A percentile compares a stretch with the other conserved stretches of the same genome.
Conservation (phyloP, 139 green algal genomes). For the Asterochloris sp. region DNA sequence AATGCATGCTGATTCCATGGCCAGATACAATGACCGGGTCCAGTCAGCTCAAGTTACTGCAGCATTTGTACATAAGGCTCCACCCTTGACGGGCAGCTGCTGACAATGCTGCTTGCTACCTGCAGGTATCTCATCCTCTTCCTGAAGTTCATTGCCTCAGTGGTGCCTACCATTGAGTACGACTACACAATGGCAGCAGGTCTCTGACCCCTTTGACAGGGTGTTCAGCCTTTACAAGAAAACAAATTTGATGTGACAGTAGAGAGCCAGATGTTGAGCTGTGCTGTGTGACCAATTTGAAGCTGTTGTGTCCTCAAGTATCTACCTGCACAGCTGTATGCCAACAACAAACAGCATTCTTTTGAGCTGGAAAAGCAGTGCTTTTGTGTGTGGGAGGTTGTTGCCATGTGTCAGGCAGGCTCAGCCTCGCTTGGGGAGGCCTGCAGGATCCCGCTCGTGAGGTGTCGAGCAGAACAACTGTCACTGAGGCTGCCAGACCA, state of each 20-base stretch:
- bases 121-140: constrained; percentile 90
- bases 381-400: too few relatives aligned
- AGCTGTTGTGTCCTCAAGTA: background rate
- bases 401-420: too few relatives aligned
- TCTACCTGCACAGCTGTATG: background rate
- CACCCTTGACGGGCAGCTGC: too few relatives aligned
- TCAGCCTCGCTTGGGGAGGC: too few relatives aligned
- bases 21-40: too few relatives aligned
- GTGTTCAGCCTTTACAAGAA: background rate
- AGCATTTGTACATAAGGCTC: too few relatives aligned
- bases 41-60: too few relatives aligned
- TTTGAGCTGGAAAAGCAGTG: background rate
- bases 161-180: constrained; percentile 93
- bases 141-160: constrained; percentile 93
- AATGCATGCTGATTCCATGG: background rate
- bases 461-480: too few relatives aligned
- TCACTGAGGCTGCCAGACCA: too few relatives aligned
- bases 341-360: background rate
- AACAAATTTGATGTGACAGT: background rate
- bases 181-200: constrained; percentile 29
- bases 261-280: background rate
- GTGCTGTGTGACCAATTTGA: background rate
- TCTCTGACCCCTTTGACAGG: background rate
- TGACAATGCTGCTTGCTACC: too few relatives aligned
- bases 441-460: too few relatives aligned